A percentile compares a stretch with the other conserved stretches of the same genome.
phyloP scores from a whole-genome alignment of 768 basidiomycete species.

The Coprinopsis cinerea region DNA sequence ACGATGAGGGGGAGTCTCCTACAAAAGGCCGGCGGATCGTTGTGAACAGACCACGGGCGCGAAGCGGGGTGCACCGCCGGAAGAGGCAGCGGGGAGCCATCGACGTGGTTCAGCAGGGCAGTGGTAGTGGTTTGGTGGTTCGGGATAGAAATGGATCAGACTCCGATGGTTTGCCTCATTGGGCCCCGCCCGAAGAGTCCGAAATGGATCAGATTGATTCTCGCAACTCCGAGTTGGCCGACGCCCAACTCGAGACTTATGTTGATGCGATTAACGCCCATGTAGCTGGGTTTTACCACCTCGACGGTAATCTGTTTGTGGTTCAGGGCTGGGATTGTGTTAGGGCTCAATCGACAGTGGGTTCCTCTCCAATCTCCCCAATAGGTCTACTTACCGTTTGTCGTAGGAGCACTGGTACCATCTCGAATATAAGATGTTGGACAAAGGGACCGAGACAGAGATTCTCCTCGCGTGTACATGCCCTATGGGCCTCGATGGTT shows the following conservation, averaged over 20 bases:
- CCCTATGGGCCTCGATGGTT: not conserved
- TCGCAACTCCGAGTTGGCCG: not conserved
- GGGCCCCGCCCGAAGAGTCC: not conserved
- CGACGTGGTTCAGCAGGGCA: not conserved
- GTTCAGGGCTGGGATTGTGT: slow-evolving; percentile 9
- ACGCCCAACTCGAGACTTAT: not conserved
- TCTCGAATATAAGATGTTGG: not conserved
- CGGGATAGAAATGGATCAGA: no score
- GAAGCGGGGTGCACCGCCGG: no score
- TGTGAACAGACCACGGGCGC: no score
- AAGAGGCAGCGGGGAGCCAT: not conserved
- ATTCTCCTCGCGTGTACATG: slow-evolving; percentile 1
- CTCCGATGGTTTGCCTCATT: no score
- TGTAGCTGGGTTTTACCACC: slow-evolving; percentile 1
- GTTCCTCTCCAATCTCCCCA: not conserved
- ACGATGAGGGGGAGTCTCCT: not conserved
- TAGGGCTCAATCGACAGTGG: not conserved
- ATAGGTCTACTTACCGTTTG: not conserved
- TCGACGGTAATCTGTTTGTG: slow-evolving; percentile 1
- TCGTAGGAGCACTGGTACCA: not conserved
- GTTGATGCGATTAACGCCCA: slow-evolving; percentile 1
- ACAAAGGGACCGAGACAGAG: no score
- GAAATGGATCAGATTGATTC: not conserved
- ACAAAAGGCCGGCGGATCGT: not conserved
- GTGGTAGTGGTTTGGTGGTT: no score